Base-by-base conservation (phyloP, 2,329 filamentous ascomycete species). In the Claviceps sp. region DNA sequence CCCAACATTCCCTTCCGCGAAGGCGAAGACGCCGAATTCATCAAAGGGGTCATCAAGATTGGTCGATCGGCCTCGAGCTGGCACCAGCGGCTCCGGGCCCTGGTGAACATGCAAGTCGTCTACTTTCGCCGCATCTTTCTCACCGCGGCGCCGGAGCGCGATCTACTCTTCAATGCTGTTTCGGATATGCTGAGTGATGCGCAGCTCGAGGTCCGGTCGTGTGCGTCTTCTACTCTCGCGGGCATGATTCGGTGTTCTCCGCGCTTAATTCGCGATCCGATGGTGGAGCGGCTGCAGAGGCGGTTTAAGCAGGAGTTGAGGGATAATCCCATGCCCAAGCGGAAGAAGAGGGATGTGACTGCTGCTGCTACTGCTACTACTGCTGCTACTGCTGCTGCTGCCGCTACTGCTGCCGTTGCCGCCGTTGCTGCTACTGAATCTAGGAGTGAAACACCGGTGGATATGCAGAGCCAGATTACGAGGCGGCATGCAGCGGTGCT, bases 191-290 rank as follows among this genome's bases (percentile, higher is more conserved):
- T 98, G 6, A 81, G 87, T 55, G 93, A 98, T 62, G 66, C 82
- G 2, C 93, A 98, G 68, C 85, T 95, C 43, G 93, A 98, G 70
- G 93, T 98, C 37, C 87, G 93, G 42, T 85, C 89, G 41, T 89
- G 90, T 45, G 93, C 94, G n/a, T 85, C 87, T 5, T 86, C 88
- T 0, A 98, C 93, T 1, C 75, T 98, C 3, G 91, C 90, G 1
- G 94, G 93, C 59, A 98, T 98, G 93, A 94, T 98, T 58, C 84
- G 93, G 52, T 98, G 93, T 73, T 97, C 91, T 3, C 90, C 93
- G 0, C 76, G 82, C 30, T 78, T 72, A 1, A 82, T 96, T 54
- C 89, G 93, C 30, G 82, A 86, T 52, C 81, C 82, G 34, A 85
- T 90, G 61, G 86, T 98, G 55, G 68, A 77, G 46, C 75, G 82